Base-by-base conservation (phyloP, 345 rosid genomes). In the sweet orange (Citrus sinensis) region DNA sequence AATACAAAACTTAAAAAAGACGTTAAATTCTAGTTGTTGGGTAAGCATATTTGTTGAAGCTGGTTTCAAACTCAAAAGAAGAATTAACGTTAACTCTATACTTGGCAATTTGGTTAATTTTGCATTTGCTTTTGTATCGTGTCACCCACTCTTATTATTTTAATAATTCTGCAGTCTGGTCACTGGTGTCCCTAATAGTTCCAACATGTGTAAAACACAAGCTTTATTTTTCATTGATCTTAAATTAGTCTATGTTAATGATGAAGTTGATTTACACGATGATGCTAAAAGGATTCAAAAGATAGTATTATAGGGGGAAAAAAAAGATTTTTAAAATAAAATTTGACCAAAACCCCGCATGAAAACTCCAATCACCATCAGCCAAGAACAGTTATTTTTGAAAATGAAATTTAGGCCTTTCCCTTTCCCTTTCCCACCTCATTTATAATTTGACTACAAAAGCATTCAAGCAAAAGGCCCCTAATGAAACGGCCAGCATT, bases 361-460 rank as follows among this genome's bases (percentile, higher is more conserved):
- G 62, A 51, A 25, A 70, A 59, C 71, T 76, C 72, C 78, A 80
- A 76, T 80, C 79, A 58, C 82, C 25, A 54, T 82, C 76, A 66
- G 63, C 63, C 74, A 76, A 76, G 34, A 58, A 58, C 30, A 37
- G 46, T 77, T 71, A 27, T 51, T 32, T 49, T 77, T 17, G 1
- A 46, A 46, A 46, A 46, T 68, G 68, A 77, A 71, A 63, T 60
- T 69, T 54, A 40, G 14, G 30, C 49, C 51, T 42, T 11, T 1
- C 4, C 56, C 56, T 54, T 54, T 54, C 30, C 51, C 49, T 67
- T 46, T 73, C 34, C 65, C 40, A 32, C 42, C 60, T 55, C 73
- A 58, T 35, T 4, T 54, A 17, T 17, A 17, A 64, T 34, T 67
- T 68, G 76, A 78, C 77, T 76, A 54, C 72, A 62, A 25, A 7